Evolutionary conservation across 371 early-diverging fungal species (phyloP).

Genomic region (Mucor ambiguus): DNA sequence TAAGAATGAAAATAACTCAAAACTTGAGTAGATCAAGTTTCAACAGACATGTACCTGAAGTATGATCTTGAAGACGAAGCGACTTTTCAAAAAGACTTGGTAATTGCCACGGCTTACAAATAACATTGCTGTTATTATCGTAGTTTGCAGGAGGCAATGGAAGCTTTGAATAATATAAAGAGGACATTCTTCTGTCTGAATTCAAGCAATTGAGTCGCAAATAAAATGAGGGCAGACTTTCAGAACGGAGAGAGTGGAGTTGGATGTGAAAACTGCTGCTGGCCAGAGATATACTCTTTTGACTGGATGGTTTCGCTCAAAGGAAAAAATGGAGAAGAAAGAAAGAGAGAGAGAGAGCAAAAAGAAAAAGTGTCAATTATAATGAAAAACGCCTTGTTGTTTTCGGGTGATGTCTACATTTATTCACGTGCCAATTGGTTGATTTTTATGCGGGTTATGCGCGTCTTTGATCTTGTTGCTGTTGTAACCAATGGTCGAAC

Average conservation of each 20-base stretch:
- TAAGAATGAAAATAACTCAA: neutral
- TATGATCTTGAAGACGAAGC: neutral
- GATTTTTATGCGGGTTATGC: neutral
- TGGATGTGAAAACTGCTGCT: no score
- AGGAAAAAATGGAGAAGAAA: neutral
- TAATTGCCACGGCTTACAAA: neutral
- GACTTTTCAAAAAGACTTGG: neutral
- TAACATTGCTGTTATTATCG: neutral
- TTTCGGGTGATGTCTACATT: neutral
- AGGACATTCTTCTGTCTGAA: neutral
- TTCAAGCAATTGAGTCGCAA: neutral
- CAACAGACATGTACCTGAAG: neutral
- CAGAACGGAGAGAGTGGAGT: no score
- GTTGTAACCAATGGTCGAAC: constrained; percentile 21
- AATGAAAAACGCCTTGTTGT: neutral
- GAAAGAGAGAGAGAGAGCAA: neutral
- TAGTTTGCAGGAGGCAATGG: neutral
- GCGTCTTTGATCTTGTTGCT: constrained; percentile 16
- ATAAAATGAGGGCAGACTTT: neutral
- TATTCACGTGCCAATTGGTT: neutral
- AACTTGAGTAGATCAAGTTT: neutral
- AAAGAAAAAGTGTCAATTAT: neutral
- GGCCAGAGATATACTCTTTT: no score
- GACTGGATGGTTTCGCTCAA: neutral
- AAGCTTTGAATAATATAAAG: neutral